These are phyloP conservation scores for Colletotrichum tofieldiae DNA, from an alignment of 2,329 filamentous ascomycete genomes.

Conservation along the genomic window DNA sequence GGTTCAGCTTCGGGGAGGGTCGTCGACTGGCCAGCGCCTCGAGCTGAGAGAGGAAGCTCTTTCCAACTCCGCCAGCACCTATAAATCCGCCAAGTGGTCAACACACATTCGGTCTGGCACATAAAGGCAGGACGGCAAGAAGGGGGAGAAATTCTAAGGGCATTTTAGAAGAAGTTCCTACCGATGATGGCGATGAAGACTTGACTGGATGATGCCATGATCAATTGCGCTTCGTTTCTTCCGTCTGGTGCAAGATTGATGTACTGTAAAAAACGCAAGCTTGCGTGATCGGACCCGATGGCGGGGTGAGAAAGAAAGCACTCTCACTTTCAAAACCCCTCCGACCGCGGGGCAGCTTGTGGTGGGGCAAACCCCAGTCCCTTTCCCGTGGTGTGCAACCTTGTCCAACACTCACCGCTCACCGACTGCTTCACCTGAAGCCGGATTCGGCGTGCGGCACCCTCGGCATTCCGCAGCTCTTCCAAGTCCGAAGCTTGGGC, in stretches of 20 bases:
- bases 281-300: constrained; percentile 6
- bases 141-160: background rate
- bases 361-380: constrained; percentile 19
- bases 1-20: constrained; percentile 78
- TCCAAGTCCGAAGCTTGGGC: constrained; percentile 25
- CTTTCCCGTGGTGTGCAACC: background rate
- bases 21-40: constrained; percentile 76
- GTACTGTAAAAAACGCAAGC: background rate
- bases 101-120: background rate
- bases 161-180: constrained; percentile 47
- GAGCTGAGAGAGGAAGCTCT: constrained; percentile 90
- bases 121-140: background rate
- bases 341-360: constrained; percentile 34
- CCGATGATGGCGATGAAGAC: constrained; percentile 70
- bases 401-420: background rate
- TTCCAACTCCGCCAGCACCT: constrained; percentile 95
- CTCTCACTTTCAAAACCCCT: constrained; percentile 23
- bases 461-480: constrained; percentile 15
- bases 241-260: background rate
- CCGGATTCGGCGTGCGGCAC: constrained; percentile 7
- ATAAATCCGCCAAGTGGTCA: constrained; percentile 40
- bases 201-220: constrained; percentile 63
- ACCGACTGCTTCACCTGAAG: constrained; percentile 3
- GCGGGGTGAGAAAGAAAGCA: background rate
- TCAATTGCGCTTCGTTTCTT: constrained; percentile 8